Base-by-base conservation (phyloP, 345 rosid genomes). In the Boechera stricta region DNA sequence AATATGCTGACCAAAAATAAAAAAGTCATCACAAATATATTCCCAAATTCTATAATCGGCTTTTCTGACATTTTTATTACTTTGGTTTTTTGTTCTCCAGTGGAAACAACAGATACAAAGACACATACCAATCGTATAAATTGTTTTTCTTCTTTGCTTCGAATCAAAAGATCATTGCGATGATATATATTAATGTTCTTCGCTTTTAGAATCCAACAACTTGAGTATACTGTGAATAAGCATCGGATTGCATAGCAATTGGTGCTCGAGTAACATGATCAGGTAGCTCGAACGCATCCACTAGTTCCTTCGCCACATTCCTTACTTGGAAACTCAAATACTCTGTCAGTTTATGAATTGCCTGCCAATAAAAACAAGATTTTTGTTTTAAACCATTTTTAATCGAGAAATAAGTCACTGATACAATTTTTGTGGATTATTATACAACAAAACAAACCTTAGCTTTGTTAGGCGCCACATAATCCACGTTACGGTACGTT, bases 391-490 rank as follows among this genome's bases (percentile, higher is more conserved):
- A 11, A 53, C 10, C 56, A 67, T 21, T 13, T 26, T 0, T 13
- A 16, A 16, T 28, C 16, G 5, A 47, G 45, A 61, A 18, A 41
- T 2, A 58, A n/a, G 28, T 36, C 39, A 72, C 6, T 8, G 39
- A 2, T 47, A 4, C 26, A 24, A 39, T 45, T 18, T 45, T 13
- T 16, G 21, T 35, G 51, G 31, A 13, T 44, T 13, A 36, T 59
- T 5, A 57, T 48, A 26, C 18, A 76, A 61, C 3, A 41, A 32
- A 29, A 29, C 47, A 53, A 63, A 96, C 99, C 98, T 96, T 96
- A 4, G 99, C 98, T 87, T 96, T 96, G 89, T 96, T 93, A 51
- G 98, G 99, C 6, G 99, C 98, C 11, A 96, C 93, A 77, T 90
- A 94, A 71, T 94, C 98, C 26, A 94, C 97, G 48, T 86, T 92